These are phyloP conservation scores for Ganoderma leucocontextum DNA, from an alignment of 1,284 basidiomycete genomes.

Conservation along the genomic window DNA sequence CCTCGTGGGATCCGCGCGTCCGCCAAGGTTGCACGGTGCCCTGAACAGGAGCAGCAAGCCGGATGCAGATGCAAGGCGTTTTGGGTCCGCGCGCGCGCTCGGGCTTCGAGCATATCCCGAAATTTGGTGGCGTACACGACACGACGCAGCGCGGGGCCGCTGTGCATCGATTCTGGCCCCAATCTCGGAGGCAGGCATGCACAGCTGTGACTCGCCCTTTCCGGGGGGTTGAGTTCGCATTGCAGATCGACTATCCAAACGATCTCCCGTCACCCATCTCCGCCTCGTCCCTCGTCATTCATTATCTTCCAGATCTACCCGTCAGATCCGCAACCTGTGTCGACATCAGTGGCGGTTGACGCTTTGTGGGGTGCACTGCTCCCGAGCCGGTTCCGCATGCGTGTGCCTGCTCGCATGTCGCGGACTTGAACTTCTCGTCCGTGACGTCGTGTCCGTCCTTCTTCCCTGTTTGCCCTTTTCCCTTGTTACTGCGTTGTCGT, in stretches of 20 bases:
- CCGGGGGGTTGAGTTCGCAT: neutral
- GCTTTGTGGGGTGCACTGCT: conserved; percentile 3
- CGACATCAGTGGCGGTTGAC: conserved; percentile 7
- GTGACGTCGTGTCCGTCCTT: conserved; percentile 1
- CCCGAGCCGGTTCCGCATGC: conserved; percentile 1
- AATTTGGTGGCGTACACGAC: conserved; percentile 12
- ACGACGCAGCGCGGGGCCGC: conserved; percentile 7
- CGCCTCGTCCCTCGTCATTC: neutral
- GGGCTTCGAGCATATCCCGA: conserved; percentile 1
- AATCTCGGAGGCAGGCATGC: conserved; percentile 4
- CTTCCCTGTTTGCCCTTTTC: neutral
- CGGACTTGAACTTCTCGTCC: neutral
- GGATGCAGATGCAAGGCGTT: conserved; percentile 9
- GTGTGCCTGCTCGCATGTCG: neutral
- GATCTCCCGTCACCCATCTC: neutral
- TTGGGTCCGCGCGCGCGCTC: conserved; percentile 18
- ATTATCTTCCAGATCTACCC: neutral
- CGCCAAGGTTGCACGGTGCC: conserved; percentile 14
- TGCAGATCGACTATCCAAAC: neutral
- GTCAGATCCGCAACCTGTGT: neutral
- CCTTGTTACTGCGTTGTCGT: neutral
- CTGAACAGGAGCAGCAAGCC: conserved; percentile 17
- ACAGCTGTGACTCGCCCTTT: neutral
- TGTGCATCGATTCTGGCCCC: conserved; percentile 24
- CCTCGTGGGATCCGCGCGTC: conserved; percentile 29